Percentiles rank a stretch among this genome's conserved stretches.
Evolutionary conservation across 306 rosid species (phyloP).

Genomic region (Notholithocarpus densiflorus): DNA sequence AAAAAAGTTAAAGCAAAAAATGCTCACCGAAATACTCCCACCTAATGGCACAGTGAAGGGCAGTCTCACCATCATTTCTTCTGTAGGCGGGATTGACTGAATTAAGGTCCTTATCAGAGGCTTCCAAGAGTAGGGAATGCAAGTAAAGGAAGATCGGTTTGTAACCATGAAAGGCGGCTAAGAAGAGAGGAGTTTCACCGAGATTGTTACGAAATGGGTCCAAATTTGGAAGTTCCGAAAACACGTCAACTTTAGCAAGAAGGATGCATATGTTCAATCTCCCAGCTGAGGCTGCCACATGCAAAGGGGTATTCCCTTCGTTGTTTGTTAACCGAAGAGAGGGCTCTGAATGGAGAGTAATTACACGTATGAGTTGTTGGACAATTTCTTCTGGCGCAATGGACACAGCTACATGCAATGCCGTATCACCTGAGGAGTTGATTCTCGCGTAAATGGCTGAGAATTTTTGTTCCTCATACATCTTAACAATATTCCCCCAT

Average conservation of each 20-base stretch:
- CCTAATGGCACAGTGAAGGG: too few relatives aligned
- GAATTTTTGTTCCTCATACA: not conserved
- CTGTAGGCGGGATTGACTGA: too few relatives aligned
- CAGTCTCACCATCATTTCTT: too few relatives aligned
- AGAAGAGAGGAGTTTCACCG: constrained; percentile 52
- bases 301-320: constrained; percentile 37
- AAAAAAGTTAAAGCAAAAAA: too few relatives aligned
- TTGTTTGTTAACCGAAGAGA: constrained; percentile 6
- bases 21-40: too few relatives aligned
- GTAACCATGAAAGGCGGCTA: constrained; percentile 42
- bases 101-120: too few relatives aligned
- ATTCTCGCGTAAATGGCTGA: constrained; percentile 15
- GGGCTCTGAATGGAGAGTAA: not conserved
- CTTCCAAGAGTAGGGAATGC: too few relatives aligned
- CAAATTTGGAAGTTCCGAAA: not conserved
- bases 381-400: constrained; percentile 35
- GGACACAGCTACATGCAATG: constrained; percentile 43
- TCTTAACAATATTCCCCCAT: constrained; percentile 26
- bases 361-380: not conserved
- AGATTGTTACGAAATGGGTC: constrained; percentile 21
- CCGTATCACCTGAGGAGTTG: constrained; percentile 42
- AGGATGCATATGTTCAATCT: constrained; percentile 12
- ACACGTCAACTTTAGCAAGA: not conserved
- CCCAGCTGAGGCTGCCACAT: constrained; percentile 36
- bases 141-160: constrained; percentile 36